Base-by-base conservation (phyloP, 116 monocot genomes). In the Phalaenopsis hybrid region DNA sequence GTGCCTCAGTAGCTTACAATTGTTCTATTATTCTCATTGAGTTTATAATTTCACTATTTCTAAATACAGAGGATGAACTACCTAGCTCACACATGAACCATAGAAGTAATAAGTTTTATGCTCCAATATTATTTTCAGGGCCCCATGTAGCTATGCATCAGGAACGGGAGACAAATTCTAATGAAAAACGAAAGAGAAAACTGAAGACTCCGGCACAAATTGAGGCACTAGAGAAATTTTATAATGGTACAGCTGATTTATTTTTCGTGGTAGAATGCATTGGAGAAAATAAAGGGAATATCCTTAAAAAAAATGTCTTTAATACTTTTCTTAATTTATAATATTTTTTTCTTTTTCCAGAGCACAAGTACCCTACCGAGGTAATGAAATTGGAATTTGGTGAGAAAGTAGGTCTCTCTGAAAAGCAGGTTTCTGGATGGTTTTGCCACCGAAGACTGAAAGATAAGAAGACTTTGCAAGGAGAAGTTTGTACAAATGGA, bases 401-500 rank as follows among this genome's bases (percentile, higher is more conserved):
- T 15, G 28, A 83, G 74, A 77, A 83, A 68, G 81, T 85, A 49
- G 85, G 85, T 17, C 51, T 88, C 67, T 85, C 88, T 25, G 57
- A 85, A 67, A 88, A 83, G 81, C 88, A 85, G 81, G 83, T 85
- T 55, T 81, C 88, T 74, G 88, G 80, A 83, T 88, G 88, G 85
- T 88, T 88, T 52, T 88, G 88, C 75, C 88, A 88, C 79, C 81
- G 83, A 81, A 85, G 88, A 78, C 78, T 78, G 37, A 88, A 88
- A 79, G 88, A 88, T 25, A 88, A 83, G 73, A 83, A 59, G 67
- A 17, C 79, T 33, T 72, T 83, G 81, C 81, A 88, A 43, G 85
- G 80, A 75, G 81, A 81, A 61, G 21, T 55, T 31, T 75, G 45
- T 75, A 41, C 59, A 31, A 81, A 83, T 78, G 58, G 45, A 51